Percentiles rank a stretch among this genome's conserved stretches.
phyloP scores from a whole-genome alignment of 805 yeast genomes.

The Kodamaea leandrae region DNA sequence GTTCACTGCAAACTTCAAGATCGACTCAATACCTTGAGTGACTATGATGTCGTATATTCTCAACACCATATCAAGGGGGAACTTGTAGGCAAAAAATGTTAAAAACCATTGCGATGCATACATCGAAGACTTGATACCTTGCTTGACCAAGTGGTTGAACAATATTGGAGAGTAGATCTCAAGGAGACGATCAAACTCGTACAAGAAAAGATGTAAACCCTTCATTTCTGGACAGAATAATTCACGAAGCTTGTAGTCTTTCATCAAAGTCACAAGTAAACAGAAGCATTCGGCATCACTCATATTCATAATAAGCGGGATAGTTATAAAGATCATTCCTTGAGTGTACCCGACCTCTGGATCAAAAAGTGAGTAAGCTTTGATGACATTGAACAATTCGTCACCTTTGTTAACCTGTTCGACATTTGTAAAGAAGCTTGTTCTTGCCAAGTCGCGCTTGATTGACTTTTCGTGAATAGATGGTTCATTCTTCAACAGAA shows the following conservation, averaged over 20 bases:
- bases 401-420: conserved; percentile 55
- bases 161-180: conserved; percentile 75
- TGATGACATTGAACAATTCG: conserved; percentile 70
- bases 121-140: conserved; percentile 91
- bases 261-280: conserved; percentile 77
- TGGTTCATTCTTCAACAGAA: conserved; percentile 44
- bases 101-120: conserved; percentile 98
- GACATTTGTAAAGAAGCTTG: conserved; percentile 68
- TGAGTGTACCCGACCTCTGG: conserved; percentile 96
- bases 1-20: conserved; percentile 80
- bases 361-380: conserved; percentile 82
- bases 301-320: conserved; percentile 80
- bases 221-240: conserved; percentile 89
- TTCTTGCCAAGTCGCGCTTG: conserved; percentile 78
- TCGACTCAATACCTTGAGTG: conserved; percentile 87
- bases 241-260: conserved; percentile 73
- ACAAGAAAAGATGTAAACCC: conserved; percentile 78
- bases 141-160: conserved; percentile 72
- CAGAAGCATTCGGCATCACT: conserved; percentile 83
- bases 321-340: conserved; percentile 93
- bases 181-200: conserved; percentile 85
- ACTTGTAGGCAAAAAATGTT: conserved; percentile 91
- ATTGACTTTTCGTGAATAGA: conserved; percentile 74
- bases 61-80: conserved; percentile 84
- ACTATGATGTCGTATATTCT: conserved; percentile 85